Base-by-base conservation (phyloP, 2,329 filamentous ascomycete species). In the Davidsoniella eucalypti region DNA sequence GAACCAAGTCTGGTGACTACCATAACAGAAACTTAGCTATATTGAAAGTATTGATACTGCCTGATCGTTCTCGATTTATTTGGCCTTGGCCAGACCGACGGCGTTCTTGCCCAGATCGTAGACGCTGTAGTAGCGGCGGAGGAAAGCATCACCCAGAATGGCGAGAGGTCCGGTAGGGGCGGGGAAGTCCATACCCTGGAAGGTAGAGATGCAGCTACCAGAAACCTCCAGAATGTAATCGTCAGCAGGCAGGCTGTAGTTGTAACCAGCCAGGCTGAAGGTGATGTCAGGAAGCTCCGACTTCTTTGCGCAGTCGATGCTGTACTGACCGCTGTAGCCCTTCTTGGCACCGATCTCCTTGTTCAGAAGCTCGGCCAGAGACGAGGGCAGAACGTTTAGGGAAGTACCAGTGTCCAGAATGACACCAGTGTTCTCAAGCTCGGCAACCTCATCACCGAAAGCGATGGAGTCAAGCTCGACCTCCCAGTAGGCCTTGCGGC, bases 401-500 rank as follows among this genome's bases (percentile, higher is more conserved):
- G 93, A 98, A 63, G 92, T 98, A 61, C 92, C 92, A 51, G 92
- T 98, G 75, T 98, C 92, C 54, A 98, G 84, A 57, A 98, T 95
- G 60, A 87, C 86, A 69, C 92, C 93, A 53, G 87, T 95, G 73
- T 86, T 79, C 57, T 96, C 90, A 56, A 96, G 80, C 66, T 94
- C 84, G 54, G 88, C 88, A 57, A 78, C 81, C 62, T 84, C 78
- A 49, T 88, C 76, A 59, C 92, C 93, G 56, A 95, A 87, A 51
- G 83, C 80, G 69, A 98, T 92, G 56, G 87, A 75, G 61, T 96
- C 82, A 55, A 98, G 80, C 61, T 96, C 88, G 51, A 98, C 90
- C 76, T 98, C 92, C 92, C 92, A 98, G 78, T 98, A 98, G 46
- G 92, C 92, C 82, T 96, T 96, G 65, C 92, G 86, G 67, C 92